Percentiles rank a stretch among this genome's conserved stretches.
Evolutionary conservation across 306 rosid genomes (phyloP).

Genomic region (Prunus fruticosa): DNA sequence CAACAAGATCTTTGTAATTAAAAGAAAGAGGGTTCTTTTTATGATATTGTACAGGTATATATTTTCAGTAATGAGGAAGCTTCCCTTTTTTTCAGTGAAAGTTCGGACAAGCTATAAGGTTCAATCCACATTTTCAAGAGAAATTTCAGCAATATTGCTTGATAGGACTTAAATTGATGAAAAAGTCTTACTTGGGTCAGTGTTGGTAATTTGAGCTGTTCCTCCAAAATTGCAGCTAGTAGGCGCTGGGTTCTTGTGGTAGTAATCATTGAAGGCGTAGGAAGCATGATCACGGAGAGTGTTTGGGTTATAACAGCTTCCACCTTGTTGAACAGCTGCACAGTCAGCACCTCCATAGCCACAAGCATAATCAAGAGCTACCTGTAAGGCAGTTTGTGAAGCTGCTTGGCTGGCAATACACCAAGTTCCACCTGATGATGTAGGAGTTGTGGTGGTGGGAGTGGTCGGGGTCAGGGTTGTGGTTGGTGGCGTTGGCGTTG

Average conservation of each 20-base stretch:
- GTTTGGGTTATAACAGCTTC: conserved; percentile 72
- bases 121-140: not conserved
- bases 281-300: conserved; percentile 77
- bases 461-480: not conserved
- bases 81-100: not conserved
- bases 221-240: conserved; percentile 88
- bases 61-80: not conserved
- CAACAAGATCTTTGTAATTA: not conserved
- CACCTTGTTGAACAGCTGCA: conserved; percentile 62
- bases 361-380: conserved; percentile 91
- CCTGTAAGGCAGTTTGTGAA: conserved; percentile 73
- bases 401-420: conserved; percentile 69
- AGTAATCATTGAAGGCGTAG: conserved; percentile 82
- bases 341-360: conserved; percentile 91
- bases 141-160: not conserved
- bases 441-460: conserved; percentile 32
- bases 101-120: not conserved
- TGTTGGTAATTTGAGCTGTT: conserved; percentile 57
- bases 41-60: not conserved
- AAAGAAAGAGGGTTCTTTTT: not conserved
- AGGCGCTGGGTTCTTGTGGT: conserved; percentile 77
- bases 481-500: conserved; percentile 23
- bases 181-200: conserved; percentile 81
- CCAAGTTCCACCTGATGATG: conserved; percentile 66
- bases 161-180: conserved; percentile 1